These are phyloP conservation scores for Daldinia grandis DNA, from an alignment of 495 filamentous ascomycete species.

Conservation along the genomic window DNA sequence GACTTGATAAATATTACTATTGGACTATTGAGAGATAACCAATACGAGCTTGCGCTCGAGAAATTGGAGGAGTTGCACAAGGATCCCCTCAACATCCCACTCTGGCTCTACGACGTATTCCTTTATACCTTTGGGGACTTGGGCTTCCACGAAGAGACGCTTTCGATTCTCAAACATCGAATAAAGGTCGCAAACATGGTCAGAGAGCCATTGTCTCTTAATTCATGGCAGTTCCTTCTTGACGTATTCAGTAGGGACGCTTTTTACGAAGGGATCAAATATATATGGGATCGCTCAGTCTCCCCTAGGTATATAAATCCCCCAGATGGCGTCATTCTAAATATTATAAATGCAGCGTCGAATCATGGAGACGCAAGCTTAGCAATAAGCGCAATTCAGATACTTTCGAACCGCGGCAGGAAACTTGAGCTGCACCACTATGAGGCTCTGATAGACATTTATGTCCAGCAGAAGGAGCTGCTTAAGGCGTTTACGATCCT, in stretches of 20 bases:
- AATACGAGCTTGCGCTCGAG: slow-evolving; percentile 82
- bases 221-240: slow-evolving; percentile 75
- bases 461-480: slow-evolving; percentile 65
- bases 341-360: slow-evolving; percentile 74
- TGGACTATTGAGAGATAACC: slow-evolving; percentile 79
- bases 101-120: slow-evolving; percentile 80
- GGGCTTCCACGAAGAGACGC: slow-evolving; percentile 78
- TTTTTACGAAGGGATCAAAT: slow-evolving; percentile 55
- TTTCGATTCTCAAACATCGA: slow-evolving; percentile 68
- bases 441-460: slow-evolving; percentile 74
- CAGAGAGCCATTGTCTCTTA: slow-evolving; percentile 48
- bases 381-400: slow-evolving; percentile 70
- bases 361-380: slow-evolving; percentile 70
- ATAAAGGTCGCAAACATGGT: slow-evolving; percentile 54
- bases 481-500: slow-evolving; percentile 66
- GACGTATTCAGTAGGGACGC: slow-evolving; percentile 65
- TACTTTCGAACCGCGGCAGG: slow-evolving; percentile 61
- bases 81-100: slow-evolving; percentile 62
- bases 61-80: slow-evolving; percentile 71
- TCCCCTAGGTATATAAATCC: slow-evolving; percentile 72
- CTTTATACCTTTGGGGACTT: slow-evolving; percentile 73
- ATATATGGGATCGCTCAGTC: slow-evolving; percentile 67
- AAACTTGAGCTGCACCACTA: slow-evolving; percentile 72
- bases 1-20: slow-evolving; percentile 74
- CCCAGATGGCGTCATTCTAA: slow-evolving; percentile 66